Evolutionary conservation across 192 early-diverging fungal species (phyloP).

Genomic region (Jimgerdemannia flammicorona): DNA sequence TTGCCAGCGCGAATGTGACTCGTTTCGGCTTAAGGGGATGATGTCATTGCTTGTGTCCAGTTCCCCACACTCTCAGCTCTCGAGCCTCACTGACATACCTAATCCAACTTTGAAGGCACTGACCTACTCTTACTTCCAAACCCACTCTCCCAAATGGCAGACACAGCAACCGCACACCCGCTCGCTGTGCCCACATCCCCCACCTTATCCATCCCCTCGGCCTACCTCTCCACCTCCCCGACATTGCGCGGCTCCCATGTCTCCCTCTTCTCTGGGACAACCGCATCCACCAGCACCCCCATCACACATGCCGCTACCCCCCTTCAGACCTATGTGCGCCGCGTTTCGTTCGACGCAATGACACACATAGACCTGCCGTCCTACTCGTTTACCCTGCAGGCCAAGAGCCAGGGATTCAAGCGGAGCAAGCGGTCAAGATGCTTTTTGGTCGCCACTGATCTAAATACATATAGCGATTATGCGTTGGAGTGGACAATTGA

Average conservation of each 20-base stretch:
- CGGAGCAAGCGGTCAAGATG: slow-evolving; percentile 32
- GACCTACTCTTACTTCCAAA: background rate
- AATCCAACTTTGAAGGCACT: background rate
- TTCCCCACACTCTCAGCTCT: too few species aligned
- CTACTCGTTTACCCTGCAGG: slow-evolving; percentile 45
- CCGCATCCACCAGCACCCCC: too few species aligned
- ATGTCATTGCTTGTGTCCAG: too few species aligned
- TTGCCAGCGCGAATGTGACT: too few species aligned
- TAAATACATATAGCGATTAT: slow-evolving; percentile 46
- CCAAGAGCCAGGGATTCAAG: slow-evolving; percentile 37
- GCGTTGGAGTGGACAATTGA: slow-evolving; percentile 47
- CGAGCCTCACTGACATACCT: too few species aligned
- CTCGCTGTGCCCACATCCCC: background rate
- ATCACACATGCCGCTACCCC: background rate
- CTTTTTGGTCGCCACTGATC: slow-evolving; percentile 49
- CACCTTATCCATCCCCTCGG: background rate
- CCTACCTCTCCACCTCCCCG: background rate
- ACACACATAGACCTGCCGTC: slow-evolving; percentile 30
- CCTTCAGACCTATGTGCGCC: slow-evolving; percentile 22
- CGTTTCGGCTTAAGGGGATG: too few species aligned
- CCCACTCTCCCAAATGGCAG: background rate
- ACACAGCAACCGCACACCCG: too few species aligned
- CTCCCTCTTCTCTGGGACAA: background rate
- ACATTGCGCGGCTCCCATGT: background rate
- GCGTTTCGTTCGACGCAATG: slow-evolving; percentile 37